Evolutionary conservation across 2,329 filamentous ascomycete species (phyloP).

Genomic region (Beauveria rudraprayagi): DNA sequence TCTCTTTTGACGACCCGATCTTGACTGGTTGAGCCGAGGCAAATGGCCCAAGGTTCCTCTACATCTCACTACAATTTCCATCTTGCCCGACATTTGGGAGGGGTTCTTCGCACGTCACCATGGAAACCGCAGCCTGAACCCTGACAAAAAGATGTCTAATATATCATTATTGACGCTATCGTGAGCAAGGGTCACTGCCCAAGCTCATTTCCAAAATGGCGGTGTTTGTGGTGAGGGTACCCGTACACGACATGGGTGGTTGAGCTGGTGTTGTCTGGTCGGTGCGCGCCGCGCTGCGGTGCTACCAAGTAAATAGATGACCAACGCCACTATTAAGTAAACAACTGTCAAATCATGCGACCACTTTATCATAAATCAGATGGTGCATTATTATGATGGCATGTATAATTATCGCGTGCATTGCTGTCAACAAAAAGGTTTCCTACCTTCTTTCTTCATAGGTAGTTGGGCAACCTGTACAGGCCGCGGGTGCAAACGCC

Average conservation of each 20-base stretch:
- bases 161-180: neutral
- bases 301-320: neutral
- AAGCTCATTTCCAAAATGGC: slow-evolving; percentile 5
- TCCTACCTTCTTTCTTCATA: no score
- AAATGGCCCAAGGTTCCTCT: neutral
- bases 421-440: neutral
- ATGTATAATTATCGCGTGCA: neutral
- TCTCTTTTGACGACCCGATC: slow-evolving; percentile 1
- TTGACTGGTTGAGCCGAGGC: neutral
- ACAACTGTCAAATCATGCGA: slow-evolving; percentile 1
- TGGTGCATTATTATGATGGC: neutral
- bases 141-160: neutral
- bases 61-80: neutral
- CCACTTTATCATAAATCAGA: neutral
- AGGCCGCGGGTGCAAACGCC: neutral
- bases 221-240: slow-evolving; percentile 5
- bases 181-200: neutral
- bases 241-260: neutral
- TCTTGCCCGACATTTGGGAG: neutral
- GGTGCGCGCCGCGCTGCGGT: no score
- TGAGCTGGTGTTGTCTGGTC: neutral
- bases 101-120: slow-evolving; percentile 3
- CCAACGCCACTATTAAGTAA: neutral
- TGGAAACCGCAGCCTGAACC: neutral
- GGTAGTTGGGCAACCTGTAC: no score